These are phyloP conservation scores for Fragosphaeria purpurea DNA, from an alignment of 2,329 filamentous ascomycete genomes.

Conservation along the genomic window DNA sequence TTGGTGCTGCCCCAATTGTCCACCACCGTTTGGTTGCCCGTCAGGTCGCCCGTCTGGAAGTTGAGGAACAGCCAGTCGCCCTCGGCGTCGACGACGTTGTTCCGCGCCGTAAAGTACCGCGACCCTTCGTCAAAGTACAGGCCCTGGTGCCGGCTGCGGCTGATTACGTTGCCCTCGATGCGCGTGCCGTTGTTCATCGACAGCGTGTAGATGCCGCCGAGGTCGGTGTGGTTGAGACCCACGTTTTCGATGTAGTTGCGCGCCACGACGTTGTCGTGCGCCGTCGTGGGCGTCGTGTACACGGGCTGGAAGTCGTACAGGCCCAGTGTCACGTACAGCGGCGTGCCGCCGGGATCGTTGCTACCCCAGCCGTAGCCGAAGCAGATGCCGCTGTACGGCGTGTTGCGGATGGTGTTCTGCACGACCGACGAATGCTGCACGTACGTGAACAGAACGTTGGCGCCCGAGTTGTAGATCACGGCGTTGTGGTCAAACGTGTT, in stretches of 20 bases:
- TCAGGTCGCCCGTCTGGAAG: not conserved
- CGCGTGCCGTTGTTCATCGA: constrained; percentile 1
- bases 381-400: constrained; percentile 5
- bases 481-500: constrained; percentile 10
- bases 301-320: constrained; percentile 9
- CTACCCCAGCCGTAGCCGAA: constrained; percentile 6
- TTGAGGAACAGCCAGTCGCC: not conserved
- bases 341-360: constrained; percentile 9
- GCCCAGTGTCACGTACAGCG: constrained; percentile 7
- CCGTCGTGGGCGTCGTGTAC: constrained; percentile 9
- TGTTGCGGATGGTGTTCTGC: constrained; percentile 7
- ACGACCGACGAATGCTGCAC: constrained; percentile 6
- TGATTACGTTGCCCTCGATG: constrained; percentile 7
- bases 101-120: not conserved
- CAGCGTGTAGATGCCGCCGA: constrained; percentile 10
- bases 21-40: not conserved
- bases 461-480: constrained; percentile 5
- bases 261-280: constrained; percentile 5
- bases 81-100: not conserved
- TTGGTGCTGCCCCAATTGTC: not conserved
- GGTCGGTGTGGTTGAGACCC: constrained; percentile 8
- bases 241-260: constrained; percentile 7
- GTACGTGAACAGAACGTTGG: constrained; percentile 8
- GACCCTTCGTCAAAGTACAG: constrained; percentile 8
- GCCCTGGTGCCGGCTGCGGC: constrained; percentile 3